These are phyloP conservation scores for Phaeosphaeriaceae sp. DNA, from an alignment of 2,329 filamentous ascomycete species.

Conservation along the genomic window DNA sequence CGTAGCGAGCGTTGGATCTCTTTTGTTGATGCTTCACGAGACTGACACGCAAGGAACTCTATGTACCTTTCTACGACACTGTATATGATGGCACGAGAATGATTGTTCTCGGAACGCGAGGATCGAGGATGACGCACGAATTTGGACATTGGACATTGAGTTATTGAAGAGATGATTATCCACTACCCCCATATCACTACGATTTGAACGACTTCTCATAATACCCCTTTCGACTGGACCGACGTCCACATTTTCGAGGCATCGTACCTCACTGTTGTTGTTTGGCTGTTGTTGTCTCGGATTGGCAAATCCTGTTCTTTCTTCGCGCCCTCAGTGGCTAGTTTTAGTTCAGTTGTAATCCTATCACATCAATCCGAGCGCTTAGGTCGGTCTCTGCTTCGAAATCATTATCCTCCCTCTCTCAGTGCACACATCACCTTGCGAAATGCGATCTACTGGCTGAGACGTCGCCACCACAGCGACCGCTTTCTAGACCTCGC, in stretches of 20 bases:
- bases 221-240: constrained; percentile 15
- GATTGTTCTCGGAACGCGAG: not conserved
- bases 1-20: constrained; percentile 43
- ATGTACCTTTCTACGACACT: constrained; percentile 31
- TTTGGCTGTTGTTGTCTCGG: not conserved
- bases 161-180: constrained; percentile 22
- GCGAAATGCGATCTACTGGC: not conserved
- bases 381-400: not conserved
- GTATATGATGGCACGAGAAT: constrained; percentile 22
- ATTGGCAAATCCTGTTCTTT: constrained; percentile 9
- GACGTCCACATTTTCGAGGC: constrained; percentile 14
- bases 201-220: constrained; percentile 9
- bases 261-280: constrained; percentile 3
- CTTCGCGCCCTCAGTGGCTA: constrained; percentile 16
- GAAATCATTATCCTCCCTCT: not conserved
- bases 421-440: not conserved
- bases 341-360: not conserved
- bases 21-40: constrained; percentile 34
- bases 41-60: constrained; percentile 17
- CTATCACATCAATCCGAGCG: not conserved
- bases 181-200: constrained; percentile 1
- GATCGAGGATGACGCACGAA: not conserved
- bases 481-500: not conserved
- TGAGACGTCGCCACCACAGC: not conserved
- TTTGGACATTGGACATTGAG: constrained; percentile 8